Evolutionary conservation across 371 early-diverging fungal genomes (phyloP), one percentile per base, ranked within the genome.

Genomic region (Funneliformis caledonium): DNA sequence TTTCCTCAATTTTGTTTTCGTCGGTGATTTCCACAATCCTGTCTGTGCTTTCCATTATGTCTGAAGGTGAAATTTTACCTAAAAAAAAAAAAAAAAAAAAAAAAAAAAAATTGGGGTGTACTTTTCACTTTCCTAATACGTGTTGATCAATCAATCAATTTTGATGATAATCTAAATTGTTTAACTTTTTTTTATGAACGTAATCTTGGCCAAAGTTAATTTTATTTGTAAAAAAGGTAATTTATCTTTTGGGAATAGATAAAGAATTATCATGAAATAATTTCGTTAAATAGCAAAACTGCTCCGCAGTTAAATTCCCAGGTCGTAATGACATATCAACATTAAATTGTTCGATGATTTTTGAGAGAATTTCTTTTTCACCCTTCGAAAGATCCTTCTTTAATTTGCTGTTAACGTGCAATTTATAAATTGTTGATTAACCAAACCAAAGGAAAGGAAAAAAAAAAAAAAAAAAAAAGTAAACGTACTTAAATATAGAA

Each of bases 271-370:
- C 76, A 74, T 85, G 68, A 14, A 88, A 83, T 7, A 89, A 42
- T 26, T 83, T 85, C 2, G 93, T 90, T 42, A 91, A 61, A 37
- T 85, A 52, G 65, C 89, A 90, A 79, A 89, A 91, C 67, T 84
- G 79, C 22, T 87, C 87, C 0, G 88, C 90, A 0, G 89, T 74
- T 19, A 93, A 82, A 72, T 93, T 91, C 82, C 92, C 91, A 2
- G 93, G 92, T 43, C 93, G 87, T 61, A 89, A 84, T 16, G 88
- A 86, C 22, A 87, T 84, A 64, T 90, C 89, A 8, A 91, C 62
- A 1, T 87, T 88, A 72, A 90, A 83, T 73, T 89, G 84, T 62
- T 88, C 88, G 2, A 90, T 77, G 22, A 87, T 68, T 3, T 85
- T 77, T 12, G 82, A 22, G 0, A 84, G 56, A 37, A 80, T 74